Conservation (phyloP, 768 basidiomycete species). For the Hericium erinaceus region DNA sequence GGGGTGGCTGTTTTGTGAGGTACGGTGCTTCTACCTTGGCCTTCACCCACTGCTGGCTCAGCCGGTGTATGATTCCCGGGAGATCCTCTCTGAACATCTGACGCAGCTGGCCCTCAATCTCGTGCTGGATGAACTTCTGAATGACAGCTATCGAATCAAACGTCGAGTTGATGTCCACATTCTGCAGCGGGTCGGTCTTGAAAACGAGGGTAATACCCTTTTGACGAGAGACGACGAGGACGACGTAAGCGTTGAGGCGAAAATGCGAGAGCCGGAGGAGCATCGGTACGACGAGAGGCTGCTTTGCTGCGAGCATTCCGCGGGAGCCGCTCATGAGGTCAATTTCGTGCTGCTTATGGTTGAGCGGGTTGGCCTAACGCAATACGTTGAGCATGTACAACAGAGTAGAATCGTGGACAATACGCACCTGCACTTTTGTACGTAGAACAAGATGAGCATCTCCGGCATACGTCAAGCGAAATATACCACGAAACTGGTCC, state of each 20-base stretch:
- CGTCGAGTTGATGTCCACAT: slow-evolving; percentile 94
- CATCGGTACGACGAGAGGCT: slow-evolving; percentile 97
- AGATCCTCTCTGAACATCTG: slow-evolving; percentile 98
- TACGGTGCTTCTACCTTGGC: slow-evolving; percentile 93
- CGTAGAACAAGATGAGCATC: slow-evolving; percentile 82
- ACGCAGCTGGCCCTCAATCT: slow-evolving; percentile 92
- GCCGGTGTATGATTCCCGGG: slow-evolving; percentile 91
- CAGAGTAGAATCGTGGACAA: not conserved
- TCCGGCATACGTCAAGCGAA: slow-evolving; percentile 88
- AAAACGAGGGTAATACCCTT: slow-evolving; percentile 99
- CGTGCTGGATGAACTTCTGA: slow-evolving; percentile 93
- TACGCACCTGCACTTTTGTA: slow-evolving; percentile 84
- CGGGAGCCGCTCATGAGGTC: slow-evolving; percentile 75
- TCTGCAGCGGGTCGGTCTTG: slow-evolving; percentile 98
- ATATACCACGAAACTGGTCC: slow-evolving; percentile 95
- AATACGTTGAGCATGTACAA: not conserved
- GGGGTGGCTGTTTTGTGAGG: slow-evolving; percentile 43
- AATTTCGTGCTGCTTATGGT: slow-evolving; percentile 86
- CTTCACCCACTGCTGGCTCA: slow-evolving; percentile 94
- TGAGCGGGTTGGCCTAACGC: slow-evolving; percentile 83
- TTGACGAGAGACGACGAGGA: slow-evolving; percentile 93
- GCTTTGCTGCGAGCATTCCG: slow-evolving; percentile 89
- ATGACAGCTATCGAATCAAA: slow-evolving; percentile 98
- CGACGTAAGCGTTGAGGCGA: slow-evolving; percentile 89
- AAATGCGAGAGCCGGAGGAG: slow-evolving; percentile 94